phyloP scores from a whole-genome alignment of 495 filamentous ascomycete species.

The Parmelia sp. region DNA sequence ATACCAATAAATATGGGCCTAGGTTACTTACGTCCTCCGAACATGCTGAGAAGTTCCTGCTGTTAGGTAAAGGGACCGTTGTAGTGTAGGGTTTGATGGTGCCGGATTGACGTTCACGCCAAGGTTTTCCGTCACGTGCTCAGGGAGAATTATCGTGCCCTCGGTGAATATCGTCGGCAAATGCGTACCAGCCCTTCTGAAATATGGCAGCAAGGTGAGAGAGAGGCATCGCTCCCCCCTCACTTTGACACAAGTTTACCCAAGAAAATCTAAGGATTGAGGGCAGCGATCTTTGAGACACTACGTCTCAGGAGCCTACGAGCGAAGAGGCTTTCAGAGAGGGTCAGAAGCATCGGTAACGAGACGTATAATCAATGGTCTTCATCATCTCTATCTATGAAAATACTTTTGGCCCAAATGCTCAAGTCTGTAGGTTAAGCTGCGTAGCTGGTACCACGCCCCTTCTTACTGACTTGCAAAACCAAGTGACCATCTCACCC shows the following conservation, averaged over 20 bases:
- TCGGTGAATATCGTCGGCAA: neutral
- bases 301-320: neutral
- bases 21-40: conserved; percentile 19
- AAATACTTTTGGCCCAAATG: neutral
- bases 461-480: neutral
- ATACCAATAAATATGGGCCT: neutral
- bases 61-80: too few relatives aligned
- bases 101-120: neutral
- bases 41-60: conserved; percentile 7
- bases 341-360: neutral
- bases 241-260: too few relatives aligned
- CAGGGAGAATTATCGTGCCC: too few relatives aligned
- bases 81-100: neutral
- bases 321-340: neutral
- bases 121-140: neutral
- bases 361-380: neutral
- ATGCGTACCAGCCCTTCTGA: neutral
- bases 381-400: neutral
- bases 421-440: neutral
- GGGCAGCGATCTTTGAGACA: neutral
- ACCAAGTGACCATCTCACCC: neutral
- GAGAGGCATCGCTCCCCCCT: neutral
- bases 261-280: too few relatives aligned
- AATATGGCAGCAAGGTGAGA: neutral
- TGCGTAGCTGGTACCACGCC: neutral